Base-by-base conservation (phyloP, 2,329 filamentous ascomycete species). In the Beauveria scarabaeidicola region DNA sequence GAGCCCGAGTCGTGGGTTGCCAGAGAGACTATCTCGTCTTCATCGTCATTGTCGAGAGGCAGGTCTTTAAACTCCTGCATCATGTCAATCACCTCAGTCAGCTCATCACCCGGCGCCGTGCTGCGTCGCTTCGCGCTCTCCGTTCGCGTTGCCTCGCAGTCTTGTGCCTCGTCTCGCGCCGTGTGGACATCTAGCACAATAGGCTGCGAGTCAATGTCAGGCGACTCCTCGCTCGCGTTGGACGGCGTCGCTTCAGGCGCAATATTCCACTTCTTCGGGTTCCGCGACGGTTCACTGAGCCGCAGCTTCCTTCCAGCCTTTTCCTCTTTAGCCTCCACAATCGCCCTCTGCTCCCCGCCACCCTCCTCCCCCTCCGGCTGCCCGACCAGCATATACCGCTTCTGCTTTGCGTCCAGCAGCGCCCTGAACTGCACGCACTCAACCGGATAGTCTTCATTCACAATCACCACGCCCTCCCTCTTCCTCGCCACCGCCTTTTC, bases 361-460 rank as follows among this genome's bases (percentile, higher is more conserved):
- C 10, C 29, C 61, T 63, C 5, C 6, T 46, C 40, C 2, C 25
- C 25, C 17, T 46, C 67, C 62, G 76, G 72, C 67, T 74, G 76
- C 46, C 81, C 89, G 55, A 68, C 69, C 27, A 89, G 77, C 61
- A 69, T 73, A 66, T 90, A 94, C 51, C 81, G 81, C 27, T 71
- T 70, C 64, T 86, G 83, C 3, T 73, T 73, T 5, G 81, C 77
- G 63, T 89, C 83, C 17, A 90, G 71, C 1, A 91, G 63, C 1
- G 73, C 72, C 6, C 77, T 75, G 63, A 82, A 85, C 40, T 75
- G 73, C 41, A 90, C 79, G 63, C 88, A 91, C 59, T 91, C 87
- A 2, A 87, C 74, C 0, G 86, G 82, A 65, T 88, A 93, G 0
- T 78, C 74, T 52, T 89, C 86, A 60, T 85, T 87, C 11, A 91